phyloP scores from a whole-genome alignment of 306 rosid genomes.

The Cicer judaicum region DNA sequence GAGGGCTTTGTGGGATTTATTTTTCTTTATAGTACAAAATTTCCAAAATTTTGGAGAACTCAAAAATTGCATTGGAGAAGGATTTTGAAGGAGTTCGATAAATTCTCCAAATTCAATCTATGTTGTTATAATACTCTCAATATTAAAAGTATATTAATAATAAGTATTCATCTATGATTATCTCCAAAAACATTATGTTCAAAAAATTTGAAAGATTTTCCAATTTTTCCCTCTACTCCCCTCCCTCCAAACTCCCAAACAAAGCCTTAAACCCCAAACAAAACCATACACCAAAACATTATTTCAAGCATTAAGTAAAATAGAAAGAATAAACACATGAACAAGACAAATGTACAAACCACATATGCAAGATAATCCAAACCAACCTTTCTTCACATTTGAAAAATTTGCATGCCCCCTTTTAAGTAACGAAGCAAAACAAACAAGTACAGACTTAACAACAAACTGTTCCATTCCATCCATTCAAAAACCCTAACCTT shows the following conservation, averaged over 20 bases:
- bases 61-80: not conserved
- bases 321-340: conserved; percentile 3
- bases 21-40: no score
- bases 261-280: not conserved
- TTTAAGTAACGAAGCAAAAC: conserved; percentile 24
- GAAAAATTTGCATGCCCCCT: not conserved
- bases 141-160: not conserved
- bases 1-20: not conserved
- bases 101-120: not conserved
- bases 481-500: conserved; percentile 39
- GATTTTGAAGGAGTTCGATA: not conserved
- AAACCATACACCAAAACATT: conserved; percentile 14
- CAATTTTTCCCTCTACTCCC: no score
- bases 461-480: conserved; percentile 39
- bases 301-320: conserved; percentile 1
- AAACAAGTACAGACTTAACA: conserved; percentile 1
- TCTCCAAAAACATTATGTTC: no score
- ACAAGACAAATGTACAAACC: conserved; percentile 30
- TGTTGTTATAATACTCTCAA: not conserved
- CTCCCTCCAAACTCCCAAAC: no score
- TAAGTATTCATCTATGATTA: no score
- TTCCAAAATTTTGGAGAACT: not conserved
- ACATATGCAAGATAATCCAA: conserved; percentile 24
- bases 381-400: not conserved
- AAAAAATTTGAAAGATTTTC: no score